These are phyloP conservation scores for Psilocybe mexicana DNA, from an alignment of 1,284 basidiomycete species.

Conservation along the genomic window DNA sequence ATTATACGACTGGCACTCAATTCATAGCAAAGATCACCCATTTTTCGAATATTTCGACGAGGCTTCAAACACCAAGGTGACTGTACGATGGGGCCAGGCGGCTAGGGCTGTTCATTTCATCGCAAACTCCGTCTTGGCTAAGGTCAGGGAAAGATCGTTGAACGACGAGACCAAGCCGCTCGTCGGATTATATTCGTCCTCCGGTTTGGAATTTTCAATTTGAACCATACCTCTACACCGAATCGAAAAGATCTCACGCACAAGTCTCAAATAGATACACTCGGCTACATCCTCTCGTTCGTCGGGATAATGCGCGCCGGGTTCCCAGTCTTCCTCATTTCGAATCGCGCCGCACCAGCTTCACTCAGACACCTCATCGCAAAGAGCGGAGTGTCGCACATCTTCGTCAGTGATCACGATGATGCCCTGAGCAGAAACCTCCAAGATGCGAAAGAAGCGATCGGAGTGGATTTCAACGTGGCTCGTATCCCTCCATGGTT, in stretches of 20 bases:
- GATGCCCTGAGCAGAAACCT: neutral
- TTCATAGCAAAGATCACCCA: conserved; percentile 1
- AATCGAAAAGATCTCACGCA: neutral
- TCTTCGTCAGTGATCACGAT: conserved; percentile 1
- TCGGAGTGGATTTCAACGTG: neutral
- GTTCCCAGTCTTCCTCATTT: conserved; percentile 6
- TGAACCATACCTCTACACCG: neutral
- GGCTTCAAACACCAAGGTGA: neutral
- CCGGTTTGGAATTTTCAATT: neutral
- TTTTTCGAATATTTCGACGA: conserved; percentile 1
- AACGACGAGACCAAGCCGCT: neutral
- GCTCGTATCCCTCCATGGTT: neutral
- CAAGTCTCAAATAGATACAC: neutral
- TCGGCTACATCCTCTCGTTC: neutral
- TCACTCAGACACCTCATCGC: neutral
- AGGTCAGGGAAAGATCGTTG: neutral
- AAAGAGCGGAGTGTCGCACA: conserved; percentile 3
- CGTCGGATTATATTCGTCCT: neutral
- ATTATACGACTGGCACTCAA: conserved; percentile 3
- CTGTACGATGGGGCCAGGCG: neutral
- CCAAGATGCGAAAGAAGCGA: neutral
- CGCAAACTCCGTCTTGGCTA: neutral
- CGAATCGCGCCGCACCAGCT: neutral
- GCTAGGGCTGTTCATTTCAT: neutral
- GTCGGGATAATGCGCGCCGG: conserved; percentile 8